Evolutionary conservation across 495 filamentous ascomycete genomes (phyloP).

Genomic region (Amniculicola lignicola): DNA sequence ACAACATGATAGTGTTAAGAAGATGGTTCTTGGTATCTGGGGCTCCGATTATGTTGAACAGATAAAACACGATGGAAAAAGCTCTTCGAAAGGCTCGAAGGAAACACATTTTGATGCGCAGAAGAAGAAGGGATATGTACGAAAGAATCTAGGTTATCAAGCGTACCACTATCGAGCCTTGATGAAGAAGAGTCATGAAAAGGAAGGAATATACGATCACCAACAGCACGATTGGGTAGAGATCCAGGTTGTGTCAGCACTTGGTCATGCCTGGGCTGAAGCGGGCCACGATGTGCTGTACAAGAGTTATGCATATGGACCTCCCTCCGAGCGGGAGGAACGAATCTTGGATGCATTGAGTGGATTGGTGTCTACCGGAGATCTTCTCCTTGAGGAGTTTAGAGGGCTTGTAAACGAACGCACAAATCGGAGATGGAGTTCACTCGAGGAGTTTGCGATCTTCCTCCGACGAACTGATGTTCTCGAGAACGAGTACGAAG

Average conservation of each 20-base stretch:
- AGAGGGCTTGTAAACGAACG: neutral
- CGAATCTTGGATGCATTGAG: conserved; percentile 1
- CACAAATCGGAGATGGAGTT: neutral
- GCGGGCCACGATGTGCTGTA: conserved; percentile 36
- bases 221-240: conserved; percentile 24
- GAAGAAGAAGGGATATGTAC: neutral
- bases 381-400: conserved; percentile 9
- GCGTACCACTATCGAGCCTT: conserved; percentile 32
- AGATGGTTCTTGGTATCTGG: conserved; percentile 2
- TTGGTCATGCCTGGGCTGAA: conserved; percentile 35
- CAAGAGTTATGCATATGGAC: conserved; percentile 24
- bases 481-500: neutral
- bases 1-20: neutral
- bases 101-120: neutral
- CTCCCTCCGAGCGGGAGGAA: neutral
- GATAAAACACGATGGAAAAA: neutral
- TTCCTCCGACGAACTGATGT: neutral
- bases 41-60: too few relatives aligned
- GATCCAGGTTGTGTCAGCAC: conserved; percentile 34
- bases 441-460: neutral
- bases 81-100: neutral
- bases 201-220: neutral
- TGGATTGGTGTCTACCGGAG: neutral
- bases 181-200: conserved; percentile 3
- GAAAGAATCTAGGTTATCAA: conserved; percentile 25